Evolutionary conservation across 208 protist genomes (phyloP), one percentile per base, ranked within the genome.

Genomic region (Trypanosoma congolense): DNA sequence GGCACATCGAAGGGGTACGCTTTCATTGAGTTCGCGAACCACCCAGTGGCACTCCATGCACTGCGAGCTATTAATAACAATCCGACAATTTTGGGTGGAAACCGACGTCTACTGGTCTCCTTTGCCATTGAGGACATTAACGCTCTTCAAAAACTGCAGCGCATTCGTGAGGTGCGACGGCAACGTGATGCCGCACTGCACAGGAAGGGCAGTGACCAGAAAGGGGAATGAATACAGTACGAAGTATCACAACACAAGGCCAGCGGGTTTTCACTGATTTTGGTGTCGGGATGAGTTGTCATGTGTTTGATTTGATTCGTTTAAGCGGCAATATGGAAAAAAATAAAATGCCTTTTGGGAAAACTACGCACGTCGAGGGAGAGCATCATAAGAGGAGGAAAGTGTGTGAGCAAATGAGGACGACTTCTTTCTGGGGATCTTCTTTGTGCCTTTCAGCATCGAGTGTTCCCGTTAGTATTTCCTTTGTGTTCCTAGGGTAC

Each of bases 31-130:
- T 96, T 93, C 70, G 68, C 84, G 22, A 93, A 96, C 36, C 90
- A 97, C 74, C 80, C 83, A 57, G 71, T 90, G 10, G 90, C 93
- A n/a, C 72, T 97, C n/a, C 56, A 77, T 59, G 63, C 66, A 21
- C 61, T 97, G 46, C 78, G 88, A 12, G 73, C 68, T 49, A 49
- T 96, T 9, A 97, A 97, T 69, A 97, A 97, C 70, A 97, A 97
- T 64, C 93, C 93, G 2, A 96, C 75, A 14, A 19, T 96, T 12
- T 94, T 94, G 33, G 83, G 82, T 25, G 76, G 90, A 26, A 69
- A 87, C 53, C 73, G 78, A 9, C 83, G 93, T 6, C 71, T 93
- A 36, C 88, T 95, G 61, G 90, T 96, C 2, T 90, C 90, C 40
- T 97, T 97, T 43, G 85, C 90, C 14, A 77, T 97, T 55, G 93